Conservation (phyloP, 257 asterid genomes). For the Ligustrum vulgare region DNA sequence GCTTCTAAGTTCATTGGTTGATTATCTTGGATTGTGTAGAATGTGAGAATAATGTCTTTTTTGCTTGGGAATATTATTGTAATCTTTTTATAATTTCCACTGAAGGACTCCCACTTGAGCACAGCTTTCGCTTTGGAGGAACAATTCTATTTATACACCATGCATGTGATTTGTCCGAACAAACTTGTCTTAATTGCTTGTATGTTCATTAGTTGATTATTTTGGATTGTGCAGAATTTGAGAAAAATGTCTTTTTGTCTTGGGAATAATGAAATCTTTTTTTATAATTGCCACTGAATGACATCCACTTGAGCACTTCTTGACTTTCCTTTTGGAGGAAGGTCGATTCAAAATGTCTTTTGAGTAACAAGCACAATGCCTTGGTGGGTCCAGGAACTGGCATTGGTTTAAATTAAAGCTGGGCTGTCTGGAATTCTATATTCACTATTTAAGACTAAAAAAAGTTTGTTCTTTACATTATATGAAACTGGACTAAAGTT, state of each 20-base stretch:
- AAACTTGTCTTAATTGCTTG: not conserved
- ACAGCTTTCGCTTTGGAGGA: not conserved
- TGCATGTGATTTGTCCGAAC: not conserved
- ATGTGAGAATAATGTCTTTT: conserved; percentile 8
- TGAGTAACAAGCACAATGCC: not conserved
- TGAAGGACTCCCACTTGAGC: not conserved
- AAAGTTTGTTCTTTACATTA: conserved; percentile 5
- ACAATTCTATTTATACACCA: not conserved
- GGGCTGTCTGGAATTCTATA: conserved; percentile 10
- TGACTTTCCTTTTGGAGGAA: conserved; percentile 1
- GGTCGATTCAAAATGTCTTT: not conserved
- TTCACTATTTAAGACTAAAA: conserved; percentile 9
- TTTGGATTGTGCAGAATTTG: conserved; percentile 15
- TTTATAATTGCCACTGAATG: not conserved
- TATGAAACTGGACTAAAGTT: not conserved
- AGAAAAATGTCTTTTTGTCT: conserved; percentile 11
- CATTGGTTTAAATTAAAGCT: not conserved
- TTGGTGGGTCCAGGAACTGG: not conserved
- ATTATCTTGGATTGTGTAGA: conserved; percentile 17
- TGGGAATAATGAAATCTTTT: conserved; percentile 8
- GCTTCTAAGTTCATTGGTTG: conserved; percentile 1
- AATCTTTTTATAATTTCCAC: not conserved
- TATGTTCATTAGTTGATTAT: conserved; percentile 1
- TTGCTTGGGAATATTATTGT: conserved; percentile 16
- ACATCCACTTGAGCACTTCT: not conserved